Evolutionary conservation across 805 yeast species (phyloP).

Genomic region (Saccharomycopsis sp.): DNA sequence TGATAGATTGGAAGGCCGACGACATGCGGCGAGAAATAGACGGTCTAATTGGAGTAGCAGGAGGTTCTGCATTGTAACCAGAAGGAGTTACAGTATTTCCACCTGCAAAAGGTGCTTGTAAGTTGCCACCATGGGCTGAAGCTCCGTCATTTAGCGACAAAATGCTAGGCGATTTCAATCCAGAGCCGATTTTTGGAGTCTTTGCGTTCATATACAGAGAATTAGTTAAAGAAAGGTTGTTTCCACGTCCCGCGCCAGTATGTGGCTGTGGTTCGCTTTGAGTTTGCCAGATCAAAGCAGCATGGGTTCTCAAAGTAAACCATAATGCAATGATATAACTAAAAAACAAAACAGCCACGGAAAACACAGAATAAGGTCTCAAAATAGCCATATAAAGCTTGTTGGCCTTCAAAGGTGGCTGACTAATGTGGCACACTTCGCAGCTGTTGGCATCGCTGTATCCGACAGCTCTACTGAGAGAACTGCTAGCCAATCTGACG

Average conservation of each 20-base stretch:
- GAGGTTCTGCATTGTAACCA: neutral
- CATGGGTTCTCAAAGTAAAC: constrained; percentile 93
- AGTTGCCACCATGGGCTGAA: neutral
- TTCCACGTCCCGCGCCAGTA: neutral
- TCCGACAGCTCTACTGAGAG: constrained; percentile 6
- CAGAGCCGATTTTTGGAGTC: constrained; percentile 11
- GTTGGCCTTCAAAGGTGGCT: constrained; percentile 69
- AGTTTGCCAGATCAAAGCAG: constrained; percentile 89
- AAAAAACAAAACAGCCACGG: constrained; percentile 72
- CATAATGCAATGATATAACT: constrained; percentile 86
- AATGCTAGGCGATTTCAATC: constrained; percentile 19
- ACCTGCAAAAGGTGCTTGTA: constrained; percentile 8
- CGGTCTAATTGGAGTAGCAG: constrained; percentile 9
- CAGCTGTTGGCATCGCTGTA: constrained; percentile 36
- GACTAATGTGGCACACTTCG: constrained; percentile 66
- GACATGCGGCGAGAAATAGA: constrained; percentile 12
- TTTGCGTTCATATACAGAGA: neutral
- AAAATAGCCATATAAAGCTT: constrained; percentile 58
- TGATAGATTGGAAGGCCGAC: neutral
- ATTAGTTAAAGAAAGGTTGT: neutral
- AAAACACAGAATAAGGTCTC: constrained; percentile 73
- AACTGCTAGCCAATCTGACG: neutral
- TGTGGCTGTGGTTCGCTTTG: constrained; percentile 30
- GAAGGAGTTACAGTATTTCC: constrained; percentile 1
- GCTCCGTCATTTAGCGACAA: constrained; percentile 17